Percentiles rank a stretch among this genome's conserved stretches.
Conservation (phyloP, 2,329 filamentous ascomycete species). For the Fusarium sp. region DNA sequence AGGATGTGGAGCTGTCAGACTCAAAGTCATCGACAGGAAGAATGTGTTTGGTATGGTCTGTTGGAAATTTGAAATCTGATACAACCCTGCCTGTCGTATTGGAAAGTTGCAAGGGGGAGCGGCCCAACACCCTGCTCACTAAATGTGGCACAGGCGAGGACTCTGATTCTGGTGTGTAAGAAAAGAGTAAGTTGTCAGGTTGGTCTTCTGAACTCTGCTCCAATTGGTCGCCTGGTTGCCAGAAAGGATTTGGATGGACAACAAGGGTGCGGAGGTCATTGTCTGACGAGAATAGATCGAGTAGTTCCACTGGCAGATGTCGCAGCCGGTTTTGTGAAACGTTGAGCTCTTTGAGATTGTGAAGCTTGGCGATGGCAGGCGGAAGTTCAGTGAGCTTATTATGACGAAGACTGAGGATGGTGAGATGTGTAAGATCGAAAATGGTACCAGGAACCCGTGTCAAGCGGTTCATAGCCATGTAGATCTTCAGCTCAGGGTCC, state of each 20-base stretch:
- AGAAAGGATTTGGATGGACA: slow-evolving; percentile 73
- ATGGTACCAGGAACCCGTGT: slow-evolving; percentile 68
- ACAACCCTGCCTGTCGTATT: slow-evolving; percentile 47
- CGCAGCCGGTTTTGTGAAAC: slow-evolving; percentile 73
- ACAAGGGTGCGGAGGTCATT: slow-evolving; percentile 64
- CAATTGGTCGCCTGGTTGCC: slow-evolving; percentile 52
- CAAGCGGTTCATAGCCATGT: slow-evolving; percentile 71
- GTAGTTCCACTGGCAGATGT: slow-evolving; percentile 72
- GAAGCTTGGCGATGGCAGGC: slow-evolving; percentile 67
- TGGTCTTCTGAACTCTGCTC: slow-evolving; percentile 15
- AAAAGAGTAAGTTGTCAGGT: slow-evolving; percentile 20
- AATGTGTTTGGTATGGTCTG: slow-evolving; percentile 28
- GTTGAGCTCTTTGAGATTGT: slow-evolving; percentile 72
- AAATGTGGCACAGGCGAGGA: slow-evolving; percentile 30
- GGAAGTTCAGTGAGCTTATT: slow-evolving; percentile 73
- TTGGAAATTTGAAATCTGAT: slow-evolving; percentile 49
- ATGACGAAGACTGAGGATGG: slow-evolving; percentile 73
- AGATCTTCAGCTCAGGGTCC: slow-evolving; percentile 71
- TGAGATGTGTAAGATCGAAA: slow-evolving; percentile 72
- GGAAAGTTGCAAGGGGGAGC: slow-evolving; percentile 49
- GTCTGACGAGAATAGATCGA: slow-evolving; percentile 63
- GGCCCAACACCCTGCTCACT: slow-evolving; percentile 44
- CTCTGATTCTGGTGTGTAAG: slow-evolving; percentile 10
- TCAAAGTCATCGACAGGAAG: slow-evolving; percentile 41
- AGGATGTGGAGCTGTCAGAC: slow-evolving; percentile 6